Evolutionary conservation across 371 early-diverging fungal genomes (phyloP), one percentile per base, ranked within the genome.

Genomic region (Lichtheimia ramosa): DNA sequence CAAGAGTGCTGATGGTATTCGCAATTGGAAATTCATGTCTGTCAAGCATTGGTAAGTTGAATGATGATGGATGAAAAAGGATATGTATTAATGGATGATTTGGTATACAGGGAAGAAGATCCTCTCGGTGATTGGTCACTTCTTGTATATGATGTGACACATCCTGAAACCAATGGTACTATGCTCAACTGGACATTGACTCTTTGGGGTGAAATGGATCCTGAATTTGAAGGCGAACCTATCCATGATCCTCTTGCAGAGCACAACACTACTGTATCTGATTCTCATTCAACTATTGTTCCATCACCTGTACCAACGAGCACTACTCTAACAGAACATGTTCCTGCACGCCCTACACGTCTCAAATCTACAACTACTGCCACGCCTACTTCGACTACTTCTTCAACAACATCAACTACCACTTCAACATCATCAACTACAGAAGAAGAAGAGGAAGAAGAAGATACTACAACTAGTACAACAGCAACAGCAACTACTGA

Each of bases 11-110:
- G 69, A 67, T n/a, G 99, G 99, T 7, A 91, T 94, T 43, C n/a
- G 43, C 15, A 82, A 90, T 62, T 97, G 98, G 97, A 95, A 92
- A n/a, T 92, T 97, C 56, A 95, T 95, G 94, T 85, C 85, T 41
- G 95, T 97, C 34, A 93, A 91, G 75, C 97, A 97, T 63, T 98
- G 99, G 99, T 91, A 75, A 63, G 80, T 48, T 34, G 5, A 2
- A 28, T 28, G 10, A 8, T 27, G 27, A 6, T 34, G 34, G 34
- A 34, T 34, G 34, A 34, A 34, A 34, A 34, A 8, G 34, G 10
- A 10, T 15, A 5, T n/a, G 20, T 57, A 28, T 21, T 27, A 48
- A 18, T 39, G n/a, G 46, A 14, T 40, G 15, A 48, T 51, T 56
- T 54, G 27, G 24, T 63, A 52, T 15, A n/a, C 56, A 91, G 93